Percentiles rank a stretch among this genome's conserved stretches.
These are phyloP conservation scores for Trichoderma simmonsii DNA, from an alignment of 2,329 filamentous ascomycete species.

Conservation along the genomic window DNA sequence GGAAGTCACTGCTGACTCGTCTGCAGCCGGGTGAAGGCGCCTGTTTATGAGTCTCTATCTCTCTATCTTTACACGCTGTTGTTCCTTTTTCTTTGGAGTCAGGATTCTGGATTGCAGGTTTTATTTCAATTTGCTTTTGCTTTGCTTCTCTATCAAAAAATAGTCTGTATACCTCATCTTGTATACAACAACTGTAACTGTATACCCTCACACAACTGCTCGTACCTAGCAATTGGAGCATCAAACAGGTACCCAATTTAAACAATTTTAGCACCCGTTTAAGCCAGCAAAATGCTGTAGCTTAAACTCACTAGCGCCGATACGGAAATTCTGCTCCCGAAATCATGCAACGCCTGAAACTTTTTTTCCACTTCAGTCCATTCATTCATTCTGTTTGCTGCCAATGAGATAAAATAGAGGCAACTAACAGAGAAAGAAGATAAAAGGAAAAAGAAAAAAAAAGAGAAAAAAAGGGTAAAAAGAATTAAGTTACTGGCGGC, in stretches of 20 bases:
- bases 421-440: not conserved
- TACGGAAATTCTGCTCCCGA: not conserved
- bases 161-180: not conserved
- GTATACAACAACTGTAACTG: not conserved
- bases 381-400: not conserved
- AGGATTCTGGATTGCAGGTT: not conserved
- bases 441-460: not conserved
- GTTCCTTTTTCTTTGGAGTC: not conserved
- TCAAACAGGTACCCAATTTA: not conserved
- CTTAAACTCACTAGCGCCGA: slow-evolving; percentile 5
- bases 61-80: not conserved
- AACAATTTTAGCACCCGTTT: not conserved
- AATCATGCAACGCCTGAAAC: not conserved
- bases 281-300: not conserved
- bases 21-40: not conserved
- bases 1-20: not conserved
- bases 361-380: not conserved
- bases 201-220: not conserved
- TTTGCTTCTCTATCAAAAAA: not conserved
- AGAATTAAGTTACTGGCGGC: no score
- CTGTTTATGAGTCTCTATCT: not conserved
- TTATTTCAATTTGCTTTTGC: not conserved
- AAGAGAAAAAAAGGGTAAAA: not conserved
- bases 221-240: not conserved
- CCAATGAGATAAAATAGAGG: not conserved